Conservation (phyloP, 1,284 basidiomycete genomes). For the Ustilago crameri region DNA sequence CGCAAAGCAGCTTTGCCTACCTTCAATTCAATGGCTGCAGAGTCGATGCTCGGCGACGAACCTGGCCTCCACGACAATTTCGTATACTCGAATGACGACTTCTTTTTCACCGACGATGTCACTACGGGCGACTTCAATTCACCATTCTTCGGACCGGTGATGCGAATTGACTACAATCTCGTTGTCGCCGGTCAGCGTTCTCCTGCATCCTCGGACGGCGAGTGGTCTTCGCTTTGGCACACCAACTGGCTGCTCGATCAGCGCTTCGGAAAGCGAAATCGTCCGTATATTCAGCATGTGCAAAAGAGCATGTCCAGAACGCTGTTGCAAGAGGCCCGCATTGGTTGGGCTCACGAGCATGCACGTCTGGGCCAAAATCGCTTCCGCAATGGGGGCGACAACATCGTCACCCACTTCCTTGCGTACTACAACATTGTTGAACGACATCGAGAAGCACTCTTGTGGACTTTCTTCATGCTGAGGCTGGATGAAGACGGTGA, state of each 20-base stretch:
- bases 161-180: slow-evolving; percentile 51
- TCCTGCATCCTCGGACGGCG: slow-evolving; percentile 23
- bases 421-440: slow-evolving; percentile 52
- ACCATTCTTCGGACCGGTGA: slow-evolving; percentile 51
- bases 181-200: slow-evolving; percentile 24
- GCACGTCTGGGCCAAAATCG: slow-evolving; percentile 19
- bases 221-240: slow-evolving; percentile 43
- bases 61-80: slow-evolving; percentile 43
- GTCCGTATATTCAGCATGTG: slow-evolving; percentile 44
- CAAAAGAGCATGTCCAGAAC: slow-evolving; percentile 43
- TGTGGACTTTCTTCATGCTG: slow-evolving; percentile 59
- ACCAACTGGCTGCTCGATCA: slow-evolving; percentile 44
- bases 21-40: slow-evolving; percentile 58
- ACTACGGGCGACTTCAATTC: slow-evolving; percentile 36
- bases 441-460: slow-evolving; percentile 57
- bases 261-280: slow-evolving; percentile 40
- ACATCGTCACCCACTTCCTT: slow-evolving; percentile 45
- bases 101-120: slow-evolving; percentile 45
- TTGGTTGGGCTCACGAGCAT: slow-evolving; percentile 46
- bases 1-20: slow-evolving; percentile 49
- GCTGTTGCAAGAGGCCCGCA: slow-evolving; percentile 34
- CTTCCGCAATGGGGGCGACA: slow-evolving; percentile 45
- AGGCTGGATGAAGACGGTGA: slow-evolving; percentile 43
- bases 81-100: slow-evolving; percentile 56
- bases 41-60: slow-evolving; percentile 48